phyloP scores from a whole-genome alignment of 371 early-diverging fungal genomes.

The Saksenaea oblongispora region DNA sequence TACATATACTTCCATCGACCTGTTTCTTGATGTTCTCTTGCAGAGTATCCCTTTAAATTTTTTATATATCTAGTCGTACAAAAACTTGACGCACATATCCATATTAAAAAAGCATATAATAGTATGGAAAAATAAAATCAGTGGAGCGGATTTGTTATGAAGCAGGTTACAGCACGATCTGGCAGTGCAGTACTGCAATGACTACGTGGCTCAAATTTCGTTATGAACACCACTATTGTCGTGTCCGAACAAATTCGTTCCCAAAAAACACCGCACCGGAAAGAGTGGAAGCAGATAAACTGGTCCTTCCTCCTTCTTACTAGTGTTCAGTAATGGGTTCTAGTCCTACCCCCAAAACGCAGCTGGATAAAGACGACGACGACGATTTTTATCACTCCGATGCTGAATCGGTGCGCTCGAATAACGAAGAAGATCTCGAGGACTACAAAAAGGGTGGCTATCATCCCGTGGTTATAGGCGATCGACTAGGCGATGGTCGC shows the following conservation, averaged over 20 bases:
- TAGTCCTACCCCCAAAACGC: neutral
- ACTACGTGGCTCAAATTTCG: no score
- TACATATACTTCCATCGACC: no score
- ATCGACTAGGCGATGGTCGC: slow-evolving; percentile 76
- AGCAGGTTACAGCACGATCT: no score
- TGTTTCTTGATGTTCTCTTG: no score
- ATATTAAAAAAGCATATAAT: no score
- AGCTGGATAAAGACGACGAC: slow-evolving; percentile 9
- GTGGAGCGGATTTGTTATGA: no score
- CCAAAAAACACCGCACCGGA: neutral
- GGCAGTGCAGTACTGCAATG: no score
- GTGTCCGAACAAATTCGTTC: neutral
- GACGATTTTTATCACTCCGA: slow-evolving; percentile 25
- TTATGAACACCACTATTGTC: no score
- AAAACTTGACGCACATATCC: no score
- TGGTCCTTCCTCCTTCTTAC: neutral
- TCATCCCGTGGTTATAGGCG: slow-evolving; percentile 88
- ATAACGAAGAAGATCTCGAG: slow-evolving; percentile 88
- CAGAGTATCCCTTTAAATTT: no score
- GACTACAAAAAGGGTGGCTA: slow-evolving; percentile 95
- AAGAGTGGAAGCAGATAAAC: neutral
- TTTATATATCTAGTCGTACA: no score
- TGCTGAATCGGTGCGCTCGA: slow-evolving; percentile 34
- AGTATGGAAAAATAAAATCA: no score
- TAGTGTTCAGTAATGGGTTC: neutral